Evolutionary conservation across 2,329 filamentous ascomycete genomes (phyloP), one percentile per base, ranked within the genome.

Genomic region (Sordariomycetes sp.): DNA sequence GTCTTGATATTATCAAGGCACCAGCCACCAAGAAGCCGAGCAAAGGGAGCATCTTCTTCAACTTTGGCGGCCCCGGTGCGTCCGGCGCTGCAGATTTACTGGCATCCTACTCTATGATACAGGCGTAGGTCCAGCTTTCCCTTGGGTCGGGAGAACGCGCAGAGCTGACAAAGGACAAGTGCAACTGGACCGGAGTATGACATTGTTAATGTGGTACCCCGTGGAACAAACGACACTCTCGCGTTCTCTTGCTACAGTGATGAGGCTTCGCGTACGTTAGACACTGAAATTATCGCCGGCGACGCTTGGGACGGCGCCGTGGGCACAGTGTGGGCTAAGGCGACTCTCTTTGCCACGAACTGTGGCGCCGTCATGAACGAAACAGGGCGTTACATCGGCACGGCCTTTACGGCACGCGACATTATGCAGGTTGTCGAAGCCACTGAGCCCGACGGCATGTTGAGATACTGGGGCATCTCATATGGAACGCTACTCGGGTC

Each of bases 391-490:
- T 42, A 61, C 7, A 42, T 68, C 4, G 61, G 66, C 8, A 68
- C 63, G 0, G 57, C 59, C 0, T 68, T 62, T 39, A 51, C 55
- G 0, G 66, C 56, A 1, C 46, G 64, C 21, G 67, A 71, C 37
- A 49, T 68, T 40, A 57, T 66, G 36, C 35, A 45, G 5, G 57
- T 70, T 33, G 59, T 60, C 1, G 64, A 70, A 32, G 58, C 61
- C 2, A 46, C 63, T 6, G 51, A 45, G 2, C 54, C 58, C 18
- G 59, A 61, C 36, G 54, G 56, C 14, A 32, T 59, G 43, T 38
- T 62, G 5, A 44, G 57, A 8, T 59, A 51, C 35, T 57, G 46
- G 49, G 56, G 55, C 54, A 21, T 57, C 37, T 64, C 59, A 2
- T 65, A 65, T 34, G 61, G 62, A 11, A 59, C 57, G 2, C 42